A percentile compares a stretch with the other conserved stretches of the same genome.
phyloP scores from a whole-genome alignment of 2,329 filamentous ascomycete genomes.

The Sclerotiophoma versabilis region DNA sequence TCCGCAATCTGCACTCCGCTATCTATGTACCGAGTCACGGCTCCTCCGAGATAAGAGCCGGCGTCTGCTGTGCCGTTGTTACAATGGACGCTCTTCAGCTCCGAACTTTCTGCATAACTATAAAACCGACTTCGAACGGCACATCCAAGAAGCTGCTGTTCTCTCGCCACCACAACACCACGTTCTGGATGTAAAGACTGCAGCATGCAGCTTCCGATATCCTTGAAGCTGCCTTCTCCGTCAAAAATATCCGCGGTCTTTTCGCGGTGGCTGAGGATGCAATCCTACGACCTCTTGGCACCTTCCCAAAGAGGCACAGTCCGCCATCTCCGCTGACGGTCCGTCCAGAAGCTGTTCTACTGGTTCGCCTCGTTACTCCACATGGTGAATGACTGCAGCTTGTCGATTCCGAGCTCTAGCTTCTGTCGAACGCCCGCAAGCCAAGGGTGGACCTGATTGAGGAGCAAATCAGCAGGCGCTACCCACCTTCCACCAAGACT shows the following conservation, averaged over 20 bases:
- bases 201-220: background rate
- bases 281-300: constrained; percentile 25
- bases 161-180: constrained; percentile 1
- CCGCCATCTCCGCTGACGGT: constrained; percentile 1
- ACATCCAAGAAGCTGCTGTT: background rate
- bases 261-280: constrained; percentile 9
- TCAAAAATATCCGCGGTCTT: constrained; percentile 8
- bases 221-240: constrained; percentile 9
- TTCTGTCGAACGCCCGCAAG: constrained; percentile 17
- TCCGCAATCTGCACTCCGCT: constrained; percentile 13
- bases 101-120: background rate
- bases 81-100: background rate
- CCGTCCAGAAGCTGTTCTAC: constrained; percentile 5
- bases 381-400: constrained; percentile 12
- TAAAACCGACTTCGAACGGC: background rate
- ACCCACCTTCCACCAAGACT: constrained; percentile 22
- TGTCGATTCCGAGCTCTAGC: constrained; percentile 17
- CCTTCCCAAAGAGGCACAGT: constrained; percentile 24
- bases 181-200: background rate
- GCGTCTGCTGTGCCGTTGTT: background rate
- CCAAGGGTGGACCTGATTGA: constrained; percentile 23
- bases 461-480: constrained; percentile 22
- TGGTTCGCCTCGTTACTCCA: constrained; percentile 11
- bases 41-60: constrained; percentile 13
- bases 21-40: constrained; percentile 7